Base-by-base conservation (phyloP, 2,329 filamentous ascomycete genomes). In the Diaporthe citriasiana region DNA sequence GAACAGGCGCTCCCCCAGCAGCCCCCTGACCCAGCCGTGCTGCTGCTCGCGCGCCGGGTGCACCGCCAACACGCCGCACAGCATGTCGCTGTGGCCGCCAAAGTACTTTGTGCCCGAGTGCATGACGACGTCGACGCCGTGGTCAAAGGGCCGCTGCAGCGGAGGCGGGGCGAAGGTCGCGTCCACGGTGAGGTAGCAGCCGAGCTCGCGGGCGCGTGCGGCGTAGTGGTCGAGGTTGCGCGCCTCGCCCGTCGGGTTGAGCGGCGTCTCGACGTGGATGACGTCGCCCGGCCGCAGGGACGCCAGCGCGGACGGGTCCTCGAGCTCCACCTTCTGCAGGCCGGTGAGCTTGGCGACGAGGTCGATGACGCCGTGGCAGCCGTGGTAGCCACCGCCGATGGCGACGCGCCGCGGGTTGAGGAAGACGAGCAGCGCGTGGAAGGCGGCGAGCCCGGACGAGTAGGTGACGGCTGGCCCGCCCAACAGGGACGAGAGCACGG, bases 101-200 rank as follows among this genome's bases (percentile, higher is more conserved):
- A 99, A 91, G 84, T 98, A 99, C 87, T 98, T 99, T 25, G 95
- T 98, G 4, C 95, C 97, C 69, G 90, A 93, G 84, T 99, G 97
- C 94, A 98, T 93, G 45, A 98, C 90, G 0, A 95, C 84, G 83
- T 98, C 96, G 38, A 93, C 95, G 60, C 95, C 96, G 82, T 89
- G 93, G 38, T 82, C 81, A 79, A 98, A 97, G 0, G 97, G 95
- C 79, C 98, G 94, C 81, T 95, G 93, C 74, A 99, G 86, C 38
- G 94, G 94, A 42, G 97, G 97, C 53, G 97, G 97, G 4, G 92
- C 97, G 83, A 99, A 98, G 0, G 97, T 99, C 3, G 94, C 92
- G 83, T 99, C 97, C 1, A 98, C 93, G 17, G 93, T 93, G 63
- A 98, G 86, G 73, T 90, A 90, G 12, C 95, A 95, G 10, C 95